These are phyloP conservation scores for Aspergillus coremiiformis DNA, from an alignment of 495 filamentous ascomycete genomes.

Conservation along the genomic window DNA sequence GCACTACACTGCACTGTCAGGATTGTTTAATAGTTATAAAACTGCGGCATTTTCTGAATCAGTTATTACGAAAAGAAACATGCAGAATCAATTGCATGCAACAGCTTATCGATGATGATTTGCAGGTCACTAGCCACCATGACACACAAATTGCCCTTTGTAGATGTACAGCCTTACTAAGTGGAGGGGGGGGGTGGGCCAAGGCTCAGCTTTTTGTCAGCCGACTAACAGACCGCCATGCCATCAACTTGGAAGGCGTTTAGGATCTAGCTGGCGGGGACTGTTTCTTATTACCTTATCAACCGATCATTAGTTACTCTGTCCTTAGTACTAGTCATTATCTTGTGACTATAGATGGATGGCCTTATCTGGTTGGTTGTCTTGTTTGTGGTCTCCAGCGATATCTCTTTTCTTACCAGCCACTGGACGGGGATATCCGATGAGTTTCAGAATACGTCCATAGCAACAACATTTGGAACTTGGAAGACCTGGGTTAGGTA, in stretches of 20 bases:
- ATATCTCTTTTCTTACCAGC: background rate
- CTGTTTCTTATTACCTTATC: no score
- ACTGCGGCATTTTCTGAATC: constrained; percentile 19
- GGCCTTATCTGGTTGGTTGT: background rate
- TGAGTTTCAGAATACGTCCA: no score
- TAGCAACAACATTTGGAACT: no score
- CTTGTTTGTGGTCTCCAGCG: background rate
- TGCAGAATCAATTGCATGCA: constrained; percentile 2
- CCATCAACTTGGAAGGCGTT: background rate
- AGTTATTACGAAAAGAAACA: constrained; percentile 16
- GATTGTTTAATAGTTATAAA: background rate
- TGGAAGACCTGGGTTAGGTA: no score
- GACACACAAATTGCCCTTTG: constrained; percentile 19
- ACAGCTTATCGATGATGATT: constrained; percentile 16
- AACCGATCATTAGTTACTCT: no score
- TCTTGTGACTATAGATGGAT: background rate
- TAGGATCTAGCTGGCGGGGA: background rate
- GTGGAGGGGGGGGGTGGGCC: constrained; percentile 7
- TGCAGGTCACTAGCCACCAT: constrained; percentile 22
- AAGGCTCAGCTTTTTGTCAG: constrained; percentile 13
- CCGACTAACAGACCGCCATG: constrained; percentile 11
- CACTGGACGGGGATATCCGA: no score
- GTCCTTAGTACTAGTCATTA: background rate
- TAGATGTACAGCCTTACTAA: constrained; percentile 18
- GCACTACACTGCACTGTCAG: no score